phyloP scores from a whole-genome alignment of 139 green algal genomes.

The Ettlia oleoabundans region DNA sequence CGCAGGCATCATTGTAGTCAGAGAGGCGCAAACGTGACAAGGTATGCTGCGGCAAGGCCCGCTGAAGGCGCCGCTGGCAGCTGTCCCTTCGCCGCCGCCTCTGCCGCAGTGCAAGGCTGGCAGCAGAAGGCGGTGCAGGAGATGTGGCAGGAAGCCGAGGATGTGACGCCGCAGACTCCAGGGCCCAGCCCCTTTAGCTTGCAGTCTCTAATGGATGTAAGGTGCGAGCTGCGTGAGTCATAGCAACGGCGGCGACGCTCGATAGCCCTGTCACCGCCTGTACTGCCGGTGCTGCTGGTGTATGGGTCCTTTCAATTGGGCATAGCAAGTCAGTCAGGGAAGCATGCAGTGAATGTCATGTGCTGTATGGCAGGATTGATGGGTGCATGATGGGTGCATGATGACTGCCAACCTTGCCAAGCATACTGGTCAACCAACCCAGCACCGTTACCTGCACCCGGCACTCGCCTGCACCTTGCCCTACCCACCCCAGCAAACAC shows the following conservation, averaged over 20 bases:
- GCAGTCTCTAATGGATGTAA: constrained; percentile 47
- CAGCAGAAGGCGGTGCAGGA: not conserved
- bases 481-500: not conserved
- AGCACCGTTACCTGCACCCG: too few relatives aligned
- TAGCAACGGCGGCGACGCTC: too few relatives aligned
- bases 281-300: too few relatives aligned
- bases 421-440: too few relatives aligned
- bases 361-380: too few relatives aligned
- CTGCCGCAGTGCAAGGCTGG: not conserved
- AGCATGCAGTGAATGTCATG: too few relatives aligned
- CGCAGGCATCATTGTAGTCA: not conserved
- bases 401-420: too few relatives aligned
- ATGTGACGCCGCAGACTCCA: constrained; percentile 12
- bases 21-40: not conserved
- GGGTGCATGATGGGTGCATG: too few relatives aligned
- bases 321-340: too few relatives aligned
- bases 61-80: not conserved
- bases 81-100: not conserved
- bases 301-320: too few relatives aligned
- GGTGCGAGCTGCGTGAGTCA: not conserved
- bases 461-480: too few relatives aligned
- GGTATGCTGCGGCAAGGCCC: not conserved
- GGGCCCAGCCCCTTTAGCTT: constrained; percentile 35
- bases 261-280: too few relatives aligned
- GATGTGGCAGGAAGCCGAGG: not conserved